phyloP scores from a whole-genome alignment of 1,139 yeast species.

The Hyphopichia fennica region DNA sequence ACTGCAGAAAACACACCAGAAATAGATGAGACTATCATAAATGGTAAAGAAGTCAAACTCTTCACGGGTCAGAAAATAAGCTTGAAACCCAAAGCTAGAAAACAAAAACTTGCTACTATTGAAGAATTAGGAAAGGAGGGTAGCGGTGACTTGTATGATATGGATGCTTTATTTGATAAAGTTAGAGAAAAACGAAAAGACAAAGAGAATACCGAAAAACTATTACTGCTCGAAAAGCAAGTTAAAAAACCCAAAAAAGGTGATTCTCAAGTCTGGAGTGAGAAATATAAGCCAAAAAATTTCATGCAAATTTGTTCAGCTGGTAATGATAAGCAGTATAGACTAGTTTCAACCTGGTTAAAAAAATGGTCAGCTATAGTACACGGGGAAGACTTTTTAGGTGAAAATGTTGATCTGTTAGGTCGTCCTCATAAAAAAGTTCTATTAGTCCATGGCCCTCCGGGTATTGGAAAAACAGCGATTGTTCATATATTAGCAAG shows the following conservation, averaged over 20 bases:
- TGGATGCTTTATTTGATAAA: conserved; percentile 30
- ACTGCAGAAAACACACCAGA: background rate
- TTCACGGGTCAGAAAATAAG: conserved; percentile 23
- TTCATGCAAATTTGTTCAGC: conserved; percentile 63
- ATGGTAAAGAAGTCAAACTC: conserved; percentile 21
- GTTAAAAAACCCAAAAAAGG: background rate
- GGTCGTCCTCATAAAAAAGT: conserved; percentile 74
- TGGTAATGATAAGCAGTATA: conserved; percentile 82
- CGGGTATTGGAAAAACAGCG: conserved; percentile 95
- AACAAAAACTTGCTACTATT: conserved; percentile 2
- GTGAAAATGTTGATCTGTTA: conserved; percentile 46
- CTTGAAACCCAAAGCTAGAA: conserved; percentile 16
- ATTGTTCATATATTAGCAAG: conserved; percentile 82
- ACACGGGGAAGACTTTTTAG: conserved; percentile 40
- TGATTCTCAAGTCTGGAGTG: conserved; percentile 57
- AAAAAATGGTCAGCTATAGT: conserved; percentile 77
- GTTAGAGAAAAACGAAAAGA: conserved; percentile 14
- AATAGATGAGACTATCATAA: background rate
- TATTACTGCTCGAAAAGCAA: background rate
- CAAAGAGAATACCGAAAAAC: background rate
- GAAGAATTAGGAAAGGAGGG: conserved; percentile 5
- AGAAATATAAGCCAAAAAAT: conserved; percentile 75
- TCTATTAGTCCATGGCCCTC: conserved; percentile 82
- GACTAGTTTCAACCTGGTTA: conserved; percentile 75
- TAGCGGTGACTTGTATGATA: conserved; percentile 21